These are phyloP conservation scores for Aristolochia fimbriata DNA, from an alignment of 164 flowering plant species.

Conservation along the genomic window DNA sequence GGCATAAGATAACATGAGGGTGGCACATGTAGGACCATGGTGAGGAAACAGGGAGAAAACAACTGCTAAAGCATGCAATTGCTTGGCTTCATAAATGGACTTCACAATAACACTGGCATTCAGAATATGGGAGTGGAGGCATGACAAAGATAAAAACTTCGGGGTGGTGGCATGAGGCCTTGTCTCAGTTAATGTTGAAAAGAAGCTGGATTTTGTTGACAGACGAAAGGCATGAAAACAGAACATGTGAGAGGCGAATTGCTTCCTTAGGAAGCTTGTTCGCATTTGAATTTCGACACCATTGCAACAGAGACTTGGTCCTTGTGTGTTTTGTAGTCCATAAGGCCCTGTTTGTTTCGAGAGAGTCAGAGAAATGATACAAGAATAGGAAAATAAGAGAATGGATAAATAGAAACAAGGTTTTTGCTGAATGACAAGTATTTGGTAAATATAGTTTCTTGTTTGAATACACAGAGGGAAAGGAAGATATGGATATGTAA, in stretches of 20 bases:
- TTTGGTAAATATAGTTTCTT: no score
- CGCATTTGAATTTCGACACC: no score
- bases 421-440: no score
- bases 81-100: slow-evolving; percentile 7
- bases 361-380: no score
- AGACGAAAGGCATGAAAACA: neutral
- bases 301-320: no score
- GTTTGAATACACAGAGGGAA: no score
- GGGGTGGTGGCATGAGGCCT: neutral
- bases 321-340: no score
- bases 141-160: neutral
- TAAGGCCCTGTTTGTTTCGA: no score
- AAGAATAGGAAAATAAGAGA: no score
- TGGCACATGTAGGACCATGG: slow-evolving; percentile 4
- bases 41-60: slow-evolving; percentile 5
- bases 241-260: neutral
- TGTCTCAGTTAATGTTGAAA: neutral
- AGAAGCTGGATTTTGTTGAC: neutral
- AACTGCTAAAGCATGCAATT: slow-evolving; percentile 9
- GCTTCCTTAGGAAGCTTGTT: no score
- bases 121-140: slow-evolving; percentile 3
- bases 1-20: slow-evolving; percentile 10
- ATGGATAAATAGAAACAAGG: no score
- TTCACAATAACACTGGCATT: neutral
- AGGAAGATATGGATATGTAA: no score